Conservation (phyloP, 352 stramenopile genomes). For the Phytophthora lateralis region DNA sequence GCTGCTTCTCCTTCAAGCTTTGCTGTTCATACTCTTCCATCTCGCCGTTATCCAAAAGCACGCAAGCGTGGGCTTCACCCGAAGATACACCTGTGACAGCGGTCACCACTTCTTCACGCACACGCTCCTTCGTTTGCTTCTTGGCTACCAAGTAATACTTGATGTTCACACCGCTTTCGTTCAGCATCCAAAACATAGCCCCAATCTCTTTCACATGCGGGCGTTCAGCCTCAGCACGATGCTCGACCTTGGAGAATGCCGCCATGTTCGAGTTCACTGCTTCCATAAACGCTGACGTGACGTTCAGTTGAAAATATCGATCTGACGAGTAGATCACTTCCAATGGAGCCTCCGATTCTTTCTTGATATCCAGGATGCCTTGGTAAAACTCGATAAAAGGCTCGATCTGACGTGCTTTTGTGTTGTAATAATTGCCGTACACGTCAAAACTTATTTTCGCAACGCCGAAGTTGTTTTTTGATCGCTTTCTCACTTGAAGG, state of each 20-base stretch:
- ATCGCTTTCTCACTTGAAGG: conserved; percentile 45
- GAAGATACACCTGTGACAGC: conserved; percentile 57
- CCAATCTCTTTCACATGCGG: conserved; percentile 84
- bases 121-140: conserved; percentile 58
- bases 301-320: conserved; percentile 85
- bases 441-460: conserved; percentile 80
- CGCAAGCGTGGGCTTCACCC: conserved; percentile 58
- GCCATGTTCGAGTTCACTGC: conserved; percentile 69
- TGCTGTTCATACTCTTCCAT: conserved; percentile 81
- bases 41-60: conserved; percentile 67
- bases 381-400: conserved; percentile 90
- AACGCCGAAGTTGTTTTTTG: conserved; percentile 72
- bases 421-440: conserved; percentile 92
- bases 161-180: conserved; percentile 79
- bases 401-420: conserved; percentile 70
- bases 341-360: conserved; percentile 66
- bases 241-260: conserved; percentile 71
- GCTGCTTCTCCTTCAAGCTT: conserved; percentile 86
- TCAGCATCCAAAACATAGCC: conserved; percentile 86
- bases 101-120: conserved; percentile 60
- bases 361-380: conserved; percentile 75
- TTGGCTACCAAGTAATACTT: conserved; percentile 84
- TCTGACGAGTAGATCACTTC: conserved; percentile 82
- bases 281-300: conserved; percentile 87
- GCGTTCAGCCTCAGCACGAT: conserved; percentile 48